A percentile compares a stretch with the other conserved stretches of the same genome.
Evolutionary conservation across 768 basidiomycete genomes (phyloP).

Genomic region (Amanita exitialis): DNA sequence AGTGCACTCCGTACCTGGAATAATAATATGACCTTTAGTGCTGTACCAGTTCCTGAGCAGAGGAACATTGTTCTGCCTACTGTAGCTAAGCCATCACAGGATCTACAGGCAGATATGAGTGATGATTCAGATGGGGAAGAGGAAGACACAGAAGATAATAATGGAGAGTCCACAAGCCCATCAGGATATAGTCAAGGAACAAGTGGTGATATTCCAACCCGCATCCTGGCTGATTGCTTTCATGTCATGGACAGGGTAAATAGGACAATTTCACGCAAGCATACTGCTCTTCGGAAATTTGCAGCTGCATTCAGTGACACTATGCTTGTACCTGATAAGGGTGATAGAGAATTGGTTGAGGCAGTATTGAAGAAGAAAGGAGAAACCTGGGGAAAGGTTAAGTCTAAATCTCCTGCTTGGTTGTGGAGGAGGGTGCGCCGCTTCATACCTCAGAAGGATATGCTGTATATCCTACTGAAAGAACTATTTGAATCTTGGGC

Average conservation of each 20-base stretch:
- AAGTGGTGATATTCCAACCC: slow-evolving; percentile 1
- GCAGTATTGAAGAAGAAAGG: slow-evolving; percentile 5
- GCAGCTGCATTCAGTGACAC: slow-evolving; percentile 12
- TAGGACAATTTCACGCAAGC: slow-evolving; percentile 7
- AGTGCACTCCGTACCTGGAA: slow-evolving; percentile 5
- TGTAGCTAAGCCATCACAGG: background rate
- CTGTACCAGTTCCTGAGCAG: background rate
- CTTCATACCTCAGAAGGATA: slow-evolving; percentile 10
- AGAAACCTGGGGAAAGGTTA: slow-evolving; percentile 6
- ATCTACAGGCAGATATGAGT: background rate
- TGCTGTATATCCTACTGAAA: slow-evolving; percentile 9
- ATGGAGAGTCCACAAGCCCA: background rate
- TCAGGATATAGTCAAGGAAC: background rate
- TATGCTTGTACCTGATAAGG: slow-evolving; percentile 11
- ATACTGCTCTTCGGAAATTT: slow-evolving; percentile 8
- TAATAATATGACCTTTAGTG: background rate
- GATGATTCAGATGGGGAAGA: background rate
- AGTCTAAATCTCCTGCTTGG: slow-evolving; percentile 7
- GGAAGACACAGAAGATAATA: background rate
- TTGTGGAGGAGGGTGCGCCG: slow-evolving; percentile 9
- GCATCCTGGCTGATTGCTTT: slow-evolving; percentile 9
- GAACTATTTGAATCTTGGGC: slow-evolving; percentile 11
- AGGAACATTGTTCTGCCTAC: background rate
- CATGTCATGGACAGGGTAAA: slow-evolving; percentile 7
- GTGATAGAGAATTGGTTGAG: slow-evolving; percentile 8